Evolutionary conservation across 2,329 filamentous ascomycete species (phyloP).

Genomic region (Claviceps purpurea): DNA sequence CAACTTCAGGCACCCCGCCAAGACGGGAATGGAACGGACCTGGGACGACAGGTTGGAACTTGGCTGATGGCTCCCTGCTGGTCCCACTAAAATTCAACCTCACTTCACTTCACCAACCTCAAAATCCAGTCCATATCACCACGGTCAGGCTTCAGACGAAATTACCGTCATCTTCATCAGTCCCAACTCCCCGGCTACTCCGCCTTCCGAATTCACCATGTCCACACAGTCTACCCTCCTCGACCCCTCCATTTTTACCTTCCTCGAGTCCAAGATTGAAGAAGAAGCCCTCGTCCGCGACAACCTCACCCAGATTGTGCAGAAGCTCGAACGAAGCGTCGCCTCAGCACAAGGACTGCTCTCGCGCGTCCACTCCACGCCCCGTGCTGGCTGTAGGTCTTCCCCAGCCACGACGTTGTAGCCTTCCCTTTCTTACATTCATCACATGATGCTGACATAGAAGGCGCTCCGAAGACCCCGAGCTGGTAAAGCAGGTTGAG

Average conservation of each 20-base stretch:
- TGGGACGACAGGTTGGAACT: too few species aligned
- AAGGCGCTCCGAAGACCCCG: conserved; percentile 33
- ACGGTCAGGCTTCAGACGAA: too few species aligned
- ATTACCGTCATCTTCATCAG: not conserved
- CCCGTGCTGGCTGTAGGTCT: conserved; percentile 41
- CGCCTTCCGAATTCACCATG: conserved; percentile 13
- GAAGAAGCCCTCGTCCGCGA: conserved; percentile 74
- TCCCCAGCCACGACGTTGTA: not conserved
- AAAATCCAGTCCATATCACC: too few species aligned
- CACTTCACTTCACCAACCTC: too few species aligned
- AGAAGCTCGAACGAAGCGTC: conserved; percentile 71
- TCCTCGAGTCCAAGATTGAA: conserved; percentile 80
- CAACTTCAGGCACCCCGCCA: too few species aligned
- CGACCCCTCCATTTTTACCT: conserved; percentile 72
- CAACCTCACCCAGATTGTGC: conserved; percentile 67
- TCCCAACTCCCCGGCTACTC: not conserved
- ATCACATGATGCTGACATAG: conserved; percentile 2
- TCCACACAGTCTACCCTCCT: conserved; percentile 28
- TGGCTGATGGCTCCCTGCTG: too few species aligned
- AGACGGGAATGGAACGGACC: too few species aligned
- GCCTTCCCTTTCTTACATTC: too few species aligned
- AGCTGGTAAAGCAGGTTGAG: conserved; percentile 57
- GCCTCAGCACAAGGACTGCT: conserved; percentile 70
- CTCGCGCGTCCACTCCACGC: conserved; percentile 80
- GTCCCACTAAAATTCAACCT: too few species aligned